phyloP scores from a whole-genome alignment of 495 filamentous ascomycete species.

The Talaromyces thailandensis region DNA sequence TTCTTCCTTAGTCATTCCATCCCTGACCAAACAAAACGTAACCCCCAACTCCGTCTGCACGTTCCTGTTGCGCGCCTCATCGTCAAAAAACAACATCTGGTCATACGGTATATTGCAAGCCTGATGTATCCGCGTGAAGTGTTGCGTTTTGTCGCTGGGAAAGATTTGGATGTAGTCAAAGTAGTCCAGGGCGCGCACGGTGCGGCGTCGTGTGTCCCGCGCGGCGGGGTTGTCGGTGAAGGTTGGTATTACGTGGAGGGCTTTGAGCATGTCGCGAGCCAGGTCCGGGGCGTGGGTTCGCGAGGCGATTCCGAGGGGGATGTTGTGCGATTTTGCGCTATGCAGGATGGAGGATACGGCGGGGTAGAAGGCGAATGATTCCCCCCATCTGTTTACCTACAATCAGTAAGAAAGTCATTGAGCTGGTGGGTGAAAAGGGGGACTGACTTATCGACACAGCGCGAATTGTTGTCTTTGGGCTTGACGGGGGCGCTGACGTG shows the following conservation, averaged over 20 bases:
- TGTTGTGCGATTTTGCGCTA: slow-evolving; percentile 44
- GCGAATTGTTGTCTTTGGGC: slow-evolving; percentile 45
- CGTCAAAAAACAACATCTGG: slow-evolving; percentile 96
- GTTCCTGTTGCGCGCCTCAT: slow-evolving; percentile 79
- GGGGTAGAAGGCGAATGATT: slow-evolving; percentile 72
- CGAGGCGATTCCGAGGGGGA: slow-evolving; percentile 69
- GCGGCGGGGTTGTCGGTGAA: slow-evolving; percentile 31
- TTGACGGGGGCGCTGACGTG: slow-evolving; percentile 79
- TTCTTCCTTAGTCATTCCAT: slow-evolving; percentile 72
- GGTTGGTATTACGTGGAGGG: slow-evolving; percentile 55
- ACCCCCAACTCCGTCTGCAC: slow-evolving; percentile 75
- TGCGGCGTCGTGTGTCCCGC: slow-evolving; percentile 17
- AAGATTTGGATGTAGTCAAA: slow-evolving; percentile 87
- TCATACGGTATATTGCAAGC: slow-evolving; percentile 53
- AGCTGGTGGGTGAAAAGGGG: background rate
- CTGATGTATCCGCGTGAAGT: slow-evolving; percentile 66
- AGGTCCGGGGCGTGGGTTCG: slow-evolving; percentile 75
- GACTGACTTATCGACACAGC: slow-evolving; percentile 30
- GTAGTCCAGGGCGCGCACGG: slow-evolving; percentile 54
- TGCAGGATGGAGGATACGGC: slow-evolving; percentile 67
- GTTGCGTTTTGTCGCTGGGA: slow-evolving; percentile 74
- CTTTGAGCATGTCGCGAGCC: slow-evolving; percentile 68
- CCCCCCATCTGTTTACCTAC: slow-evolving; percentile 45
- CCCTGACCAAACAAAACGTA: slow-evolving; percentile 68
- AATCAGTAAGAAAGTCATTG: background rate